Base-by-base conservation (phyloP, 352 stramenopile species). In the Phytophthora aleatoria region DNA sequence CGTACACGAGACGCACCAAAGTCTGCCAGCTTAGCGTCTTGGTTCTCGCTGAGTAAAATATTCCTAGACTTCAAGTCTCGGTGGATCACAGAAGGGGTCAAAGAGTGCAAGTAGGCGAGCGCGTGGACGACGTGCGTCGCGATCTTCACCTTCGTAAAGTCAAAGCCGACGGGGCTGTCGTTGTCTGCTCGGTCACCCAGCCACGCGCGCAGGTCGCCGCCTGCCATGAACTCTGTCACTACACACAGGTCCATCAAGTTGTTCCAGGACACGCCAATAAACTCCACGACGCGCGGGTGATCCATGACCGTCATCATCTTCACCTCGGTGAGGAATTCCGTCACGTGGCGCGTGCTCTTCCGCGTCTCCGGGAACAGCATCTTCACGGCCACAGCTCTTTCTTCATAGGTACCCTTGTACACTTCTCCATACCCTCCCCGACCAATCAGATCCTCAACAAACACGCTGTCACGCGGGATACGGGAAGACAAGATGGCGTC, bases 181-280 rank as follows among this genome's bases (percentile, higher is more conserved):
- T 69, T 65, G 13, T 76, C 61, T 4, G 73, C 64, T 4, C 71
- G 76, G 13, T 67, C 57, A 36, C 61, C 61, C 2, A 90, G 63
- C 59, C 83, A 73, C 8, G 64, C 63, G 13, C 77, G 69, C 38
- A 90, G 57, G 49, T 90, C 76, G 11, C 81, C 81, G 36, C 81
- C 81, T 33, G 71, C 69, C 77, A 91, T 86, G 65, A 73, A 89
- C 54, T 91, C 79, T 5, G 75, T 84, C 6, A 91, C 61, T 3
- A 87, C 76, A 42, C 75, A 78, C n/a, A 89, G 57, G 15, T 91
- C 81, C 31, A 73, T 67, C 11, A 88, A 64, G 26, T 73, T 73
- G 39, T 86, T 76, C 81, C 81, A 91, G 1, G 71, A 74, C 11
- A 89, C 77, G n/a, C 73, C 77, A 11, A 89, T 20, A 36, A 85